Percentiles rank a stretch among this genome's conserved stretches.
These are phyloP conservation scores for Kluyveromyces sp. DNA, from an alignment of 1,139 yeast species.

Conservation along the genomic window DNA sequence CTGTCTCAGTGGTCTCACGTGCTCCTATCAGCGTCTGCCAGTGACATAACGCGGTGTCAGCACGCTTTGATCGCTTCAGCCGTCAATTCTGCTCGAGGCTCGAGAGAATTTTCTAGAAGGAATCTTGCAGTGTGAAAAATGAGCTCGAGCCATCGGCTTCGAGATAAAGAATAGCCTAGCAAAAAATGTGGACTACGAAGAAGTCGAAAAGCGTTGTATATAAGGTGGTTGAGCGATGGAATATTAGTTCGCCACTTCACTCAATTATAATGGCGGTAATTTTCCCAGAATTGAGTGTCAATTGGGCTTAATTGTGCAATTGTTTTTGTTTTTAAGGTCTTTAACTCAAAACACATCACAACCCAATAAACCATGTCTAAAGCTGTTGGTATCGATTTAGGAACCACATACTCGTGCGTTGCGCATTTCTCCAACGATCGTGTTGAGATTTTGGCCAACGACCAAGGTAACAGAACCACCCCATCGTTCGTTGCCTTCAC, in stretches of 20 bases:
- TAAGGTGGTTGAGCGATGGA: neutral
- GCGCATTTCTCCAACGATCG: constrained; percentile 86
- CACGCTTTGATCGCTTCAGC: no score
- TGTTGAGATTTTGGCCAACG: constrained; percentile 95
- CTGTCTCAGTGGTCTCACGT: no score
- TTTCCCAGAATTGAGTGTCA: neutral
- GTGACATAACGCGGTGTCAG: no score
- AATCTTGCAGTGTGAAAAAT: neutral
- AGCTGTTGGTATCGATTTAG: constrained; percentile 40
- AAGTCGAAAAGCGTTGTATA: neutral
- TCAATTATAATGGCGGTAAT: no score
- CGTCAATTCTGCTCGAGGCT: neutral
- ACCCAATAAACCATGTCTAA: constrained; percentile 24
- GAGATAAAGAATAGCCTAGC: neutral
- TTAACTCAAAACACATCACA: neutral
- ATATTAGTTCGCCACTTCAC: neutral
- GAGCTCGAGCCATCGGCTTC: constrained; percentile 2
- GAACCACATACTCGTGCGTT: constrained; percentile 98
- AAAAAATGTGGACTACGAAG: neutral
- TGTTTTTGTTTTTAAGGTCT: neutral
- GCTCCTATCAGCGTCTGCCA: no score
- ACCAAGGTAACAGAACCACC: constrained; percentile 99
- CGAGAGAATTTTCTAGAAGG: constrained; percentile 9
- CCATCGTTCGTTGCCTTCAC: constrained; percentile 99
- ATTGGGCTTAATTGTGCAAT: neutral